Conservation (phyloP, 352 stramenopile species). For the Phytophthora tubulina region DNA sequence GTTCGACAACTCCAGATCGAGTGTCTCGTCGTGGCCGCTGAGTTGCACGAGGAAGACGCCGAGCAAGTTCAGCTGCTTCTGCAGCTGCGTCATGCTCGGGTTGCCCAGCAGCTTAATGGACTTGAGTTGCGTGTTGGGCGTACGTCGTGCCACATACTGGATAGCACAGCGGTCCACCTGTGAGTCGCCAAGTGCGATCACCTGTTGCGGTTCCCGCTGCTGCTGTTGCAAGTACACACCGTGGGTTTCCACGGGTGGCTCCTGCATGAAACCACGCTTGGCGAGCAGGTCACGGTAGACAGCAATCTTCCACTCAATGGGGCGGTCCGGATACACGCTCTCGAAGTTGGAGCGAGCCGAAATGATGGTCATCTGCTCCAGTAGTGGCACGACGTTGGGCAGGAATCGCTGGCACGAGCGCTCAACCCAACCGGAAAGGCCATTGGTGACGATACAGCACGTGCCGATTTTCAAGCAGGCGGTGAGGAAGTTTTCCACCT, state of each 20-base stretch:
- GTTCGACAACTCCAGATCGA: conserved; percentile 80
- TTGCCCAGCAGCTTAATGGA: conserved; percentile 85
- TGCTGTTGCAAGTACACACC: conserved; percentile 37
- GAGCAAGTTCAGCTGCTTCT: conserved; percentile 76
- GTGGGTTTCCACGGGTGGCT: conserved; percentile 31
- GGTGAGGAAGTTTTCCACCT: conserved; percentile 60
- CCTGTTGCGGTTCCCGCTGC: conserved; percentile 52
- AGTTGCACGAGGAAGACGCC: conserved; percentile 73
- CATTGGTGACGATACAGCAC: conserved; percentile 80
- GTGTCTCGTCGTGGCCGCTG: conserved; percentile 60
- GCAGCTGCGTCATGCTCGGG: conserved; percentile 75
- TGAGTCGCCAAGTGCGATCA: conserved; percentile 82
- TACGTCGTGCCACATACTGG: conserved; percentile 66
- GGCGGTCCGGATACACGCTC: conserved; percentile 57
- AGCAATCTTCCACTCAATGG: conserved; percentile 86
- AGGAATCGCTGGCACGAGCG: conserved; percentile 81
- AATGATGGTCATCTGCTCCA: conserved; percentile 68
- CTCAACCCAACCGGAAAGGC: conserved; percentile 74
- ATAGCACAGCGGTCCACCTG: conserved; percentile 75
- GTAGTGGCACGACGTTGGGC: conserved; percentile 61
- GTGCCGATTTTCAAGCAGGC: conserved; percentile 58
- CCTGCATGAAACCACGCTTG: conserved; percentile 40
- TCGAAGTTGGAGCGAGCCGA: conserved; percentile 78
- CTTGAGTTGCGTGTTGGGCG: conserved; percentile 67
- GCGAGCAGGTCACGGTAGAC: conserved; percentile 69